Base-by-base conservation (phyloP, 1,139 yeast genomes). In the Yamadazyma friedrichii region DNA sequence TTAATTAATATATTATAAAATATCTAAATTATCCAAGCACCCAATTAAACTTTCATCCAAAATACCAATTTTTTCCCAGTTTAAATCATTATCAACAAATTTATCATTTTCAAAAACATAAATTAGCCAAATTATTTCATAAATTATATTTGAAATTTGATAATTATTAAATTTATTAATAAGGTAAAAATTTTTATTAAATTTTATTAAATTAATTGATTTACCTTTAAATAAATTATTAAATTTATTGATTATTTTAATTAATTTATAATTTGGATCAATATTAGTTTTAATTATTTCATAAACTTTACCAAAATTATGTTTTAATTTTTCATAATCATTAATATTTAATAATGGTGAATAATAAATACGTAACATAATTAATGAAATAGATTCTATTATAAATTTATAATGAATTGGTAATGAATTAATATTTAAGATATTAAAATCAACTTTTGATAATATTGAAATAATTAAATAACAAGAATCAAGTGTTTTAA, bases 391-490 rank as follows among this genome's bases (percentile, higher is more conserved):
- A 42, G 67, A 56, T 41, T 70, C 76, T 25, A 71, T 49, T 9
- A 71, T 64, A 45, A 70, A 69, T 40, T 64, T 65, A 49, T 61
- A 70, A 50, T 70, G 74, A 24, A 72, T 57, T 2, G 77, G 76
- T 13, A 71, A 49, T 47, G 62, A 72, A 42, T 60, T 59, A 42
- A 62, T 61, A 46, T 56, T 58, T 13, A 47, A 41, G 9, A 52
- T 41, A 36, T 53, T 51, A 13, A 31, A 20, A 4, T 47, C 46
- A 42, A 67, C 61, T 28, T 61, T 62, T 15, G 38, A 36, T 26
- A 53, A 49, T 35, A 59, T 59, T 15, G 54, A 54, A 26, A 66
- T 53, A 25, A 70, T 56, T 3, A 44, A 40, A 41, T 58, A 56
- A 50, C 76, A 68, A 36, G 67, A 58, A 9, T 43, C 38, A 2